Evolutionary conservation across 768 basidiomycete species (phyloP).

Genomic region (Auriscalpium microsporum): DNA sequence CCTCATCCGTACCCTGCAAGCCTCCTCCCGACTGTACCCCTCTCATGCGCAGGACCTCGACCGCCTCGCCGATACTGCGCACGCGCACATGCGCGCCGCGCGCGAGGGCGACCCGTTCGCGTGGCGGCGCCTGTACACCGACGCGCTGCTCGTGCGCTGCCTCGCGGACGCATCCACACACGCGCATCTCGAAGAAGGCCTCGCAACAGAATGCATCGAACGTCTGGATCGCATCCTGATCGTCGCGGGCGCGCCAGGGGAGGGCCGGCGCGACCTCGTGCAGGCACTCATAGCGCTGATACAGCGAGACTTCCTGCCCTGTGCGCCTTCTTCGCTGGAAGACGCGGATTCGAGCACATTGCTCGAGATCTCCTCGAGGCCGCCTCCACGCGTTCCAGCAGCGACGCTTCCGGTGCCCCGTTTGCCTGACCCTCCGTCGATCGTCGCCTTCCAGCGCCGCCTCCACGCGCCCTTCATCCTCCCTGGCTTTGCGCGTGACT

Average conservation of each 20-base stretch:
- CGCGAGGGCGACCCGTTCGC: constrained; percentile 26
- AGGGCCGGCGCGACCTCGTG: constrained; percentile 51
- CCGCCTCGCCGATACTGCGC: constrained; percentile 36
- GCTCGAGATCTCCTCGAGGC: neutral
- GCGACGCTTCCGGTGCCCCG: constrained; percentile 26
- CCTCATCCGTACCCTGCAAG: constrained; percentile 15
- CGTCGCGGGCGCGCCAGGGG: constrained; percentile 69
- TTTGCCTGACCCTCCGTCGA: constrained; percentile 44
- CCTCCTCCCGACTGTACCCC: constrained; percentile 2
- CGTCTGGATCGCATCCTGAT: constrained; percentile 76
- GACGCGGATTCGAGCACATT: neutral
- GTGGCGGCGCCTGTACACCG: constrained; percentile 73
- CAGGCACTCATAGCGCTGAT: constrained; percentile 51
- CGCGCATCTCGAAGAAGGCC: constrained; percentile 9
- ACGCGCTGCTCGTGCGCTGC: constrained; percentile 54
- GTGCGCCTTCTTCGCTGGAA: neutral
- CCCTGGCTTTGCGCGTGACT: constrained; percentile 49
- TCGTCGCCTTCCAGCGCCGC: constrained; percentile 42
- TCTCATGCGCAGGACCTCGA: constrained; percentile 15
- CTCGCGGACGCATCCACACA: constrained; percentile 28
- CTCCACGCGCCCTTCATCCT: constrained; percentile 62
- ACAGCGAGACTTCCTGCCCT: constrained; percentile 34
- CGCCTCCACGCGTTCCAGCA: constrained; percentile 4
- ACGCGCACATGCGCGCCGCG: constrained; percentile 40
- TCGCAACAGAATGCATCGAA: constrained; percentile 39